A percentile compares a stretch with the other conserved stretches of the same genome.
Conservation (phyloP, 192 early-diverging fungal species). For the Helicostylum pulchrum region DNA sequence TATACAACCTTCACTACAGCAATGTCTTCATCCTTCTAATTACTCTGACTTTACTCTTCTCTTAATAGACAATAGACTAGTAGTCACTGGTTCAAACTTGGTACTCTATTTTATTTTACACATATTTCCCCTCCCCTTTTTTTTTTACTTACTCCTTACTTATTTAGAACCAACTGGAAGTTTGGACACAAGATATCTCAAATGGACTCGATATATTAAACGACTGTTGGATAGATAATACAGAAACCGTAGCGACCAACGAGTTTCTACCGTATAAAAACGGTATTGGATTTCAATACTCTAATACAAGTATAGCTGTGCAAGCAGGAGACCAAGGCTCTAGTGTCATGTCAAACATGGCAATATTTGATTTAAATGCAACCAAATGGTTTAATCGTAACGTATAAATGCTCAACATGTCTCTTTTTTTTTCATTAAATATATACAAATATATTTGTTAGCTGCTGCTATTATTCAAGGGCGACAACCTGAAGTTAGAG, state of each 20-base stretch:
- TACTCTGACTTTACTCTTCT: conserved; percentile 16
- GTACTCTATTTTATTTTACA: neutral
- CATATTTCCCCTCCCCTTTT: neutral
- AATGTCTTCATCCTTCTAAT: conserved; percentile 2
- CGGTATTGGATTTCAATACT: conserved; percentile 12
- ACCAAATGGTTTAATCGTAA: conserved; percentile 18
- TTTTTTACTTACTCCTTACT: neutral
- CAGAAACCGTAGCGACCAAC: neutral
- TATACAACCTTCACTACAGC: conserved; percentile 1
- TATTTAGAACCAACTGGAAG: neutral
- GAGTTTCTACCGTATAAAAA: conserved; percentile 5
- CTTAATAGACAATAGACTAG: neutral
- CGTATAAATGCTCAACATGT: neutral
- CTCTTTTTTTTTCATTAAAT: neutral
- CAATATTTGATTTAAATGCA: neutral
- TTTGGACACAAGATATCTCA: conserved; percentile 4
- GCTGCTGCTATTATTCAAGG: conserved; percentile 1
- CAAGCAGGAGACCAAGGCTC: conserved; percentile 16
- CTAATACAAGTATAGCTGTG: neutral
- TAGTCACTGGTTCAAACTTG: conserved; percentile 11
- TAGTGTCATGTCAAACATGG: conserved; percentile 3
- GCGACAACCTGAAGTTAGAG: neutral
- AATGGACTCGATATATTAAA: conserved; percentile 6
- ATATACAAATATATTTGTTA: neutral
- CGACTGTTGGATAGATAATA: neutral